Conservation (phyloP, 352 stramenopile species). For the Globisporangium uncinulatum region DNA sequence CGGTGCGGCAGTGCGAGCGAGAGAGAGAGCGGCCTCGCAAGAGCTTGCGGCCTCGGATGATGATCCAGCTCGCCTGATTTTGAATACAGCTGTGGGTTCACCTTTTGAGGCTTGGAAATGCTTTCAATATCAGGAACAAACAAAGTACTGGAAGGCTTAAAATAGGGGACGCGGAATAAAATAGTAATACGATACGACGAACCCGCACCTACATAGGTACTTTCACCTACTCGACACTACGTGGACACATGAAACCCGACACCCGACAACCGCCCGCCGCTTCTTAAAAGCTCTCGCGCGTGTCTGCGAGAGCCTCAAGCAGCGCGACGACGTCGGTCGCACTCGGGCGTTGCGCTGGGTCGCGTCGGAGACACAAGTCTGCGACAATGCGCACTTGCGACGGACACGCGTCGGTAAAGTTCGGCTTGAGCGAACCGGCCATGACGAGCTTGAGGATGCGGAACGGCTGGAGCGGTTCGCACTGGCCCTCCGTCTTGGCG, state of each 20-base stretch:
- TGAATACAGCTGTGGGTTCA: too few relatives aligned
- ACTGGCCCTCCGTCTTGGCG: slow-evolving; percentile 9
- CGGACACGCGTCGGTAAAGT: slow-evolving; percentile 9
- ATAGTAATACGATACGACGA: too few relatives aligned
- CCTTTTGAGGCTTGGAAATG: too few relatives aligned
- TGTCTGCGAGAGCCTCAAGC: slow-evolving; percentile 4
- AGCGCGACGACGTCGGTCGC: slow-evolving; percentile 13
- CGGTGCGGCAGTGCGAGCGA: too few relatives aligned
- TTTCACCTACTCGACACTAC: neutral
- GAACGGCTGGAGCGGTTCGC: slow-evolving; percentile 14
- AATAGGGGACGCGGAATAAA: too few relatives aligned
- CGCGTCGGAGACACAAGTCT: slow-evolving; percentile 7
- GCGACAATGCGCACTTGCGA: slow-evolving; percentile 6
- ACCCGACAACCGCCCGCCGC: neutral
- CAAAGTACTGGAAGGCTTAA: too few relatives aligned
- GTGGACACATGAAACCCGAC: too few relatives aligned
- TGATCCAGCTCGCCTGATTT: too few relatives aligned
- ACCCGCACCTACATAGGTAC: neutral
- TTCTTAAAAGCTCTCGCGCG: slow-evolving; percentile 3
- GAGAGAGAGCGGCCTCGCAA: too few relatives aligned
- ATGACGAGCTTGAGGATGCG: slow-evolving; percentile 15
- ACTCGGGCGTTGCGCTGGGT: slow-evolving; percentile 9
- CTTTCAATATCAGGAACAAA: too few relatives aligned
- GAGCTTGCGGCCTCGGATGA: too few relatives aligned
- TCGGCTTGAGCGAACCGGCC: slow-evolving; percentile 9